phyloP scores from a whole-genome alignment of 345 rosid genomes.

The Adansonia digitata region DNA sequence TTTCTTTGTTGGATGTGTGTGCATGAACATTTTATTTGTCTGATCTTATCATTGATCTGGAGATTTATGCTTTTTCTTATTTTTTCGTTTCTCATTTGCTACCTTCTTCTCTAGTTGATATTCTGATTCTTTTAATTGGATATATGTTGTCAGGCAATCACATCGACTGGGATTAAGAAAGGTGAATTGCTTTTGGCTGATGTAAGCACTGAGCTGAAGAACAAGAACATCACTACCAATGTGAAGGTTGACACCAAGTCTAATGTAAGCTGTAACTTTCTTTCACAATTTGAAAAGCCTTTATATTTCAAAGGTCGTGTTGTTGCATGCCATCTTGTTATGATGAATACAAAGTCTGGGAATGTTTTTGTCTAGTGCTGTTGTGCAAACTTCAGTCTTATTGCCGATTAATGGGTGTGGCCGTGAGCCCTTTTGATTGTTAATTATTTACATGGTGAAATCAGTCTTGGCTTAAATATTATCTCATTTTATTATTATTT shows the following conservation, averaged over 20 bases:
- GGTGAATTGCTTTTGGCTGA: slow-evolving; percentile 78
- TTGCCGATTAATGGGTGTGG: too few species aligned
- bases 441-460: neutral
- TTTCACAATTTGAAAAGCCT: neutral
- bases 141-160: slow-evolving; percentile 48
- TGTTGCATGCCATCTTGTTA: neutral
- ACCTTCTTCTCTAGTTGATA: neutral
- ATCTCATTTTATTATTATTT: too few species aligned
- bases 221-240: slow-evolving; percentile 81
- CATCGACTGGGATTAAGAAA: slow-evolving; percentile 72
- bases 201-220: slow-evolving; percentile 79
- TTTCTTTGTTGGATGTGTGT: neutral
- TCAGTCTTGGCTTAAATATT: neutral
- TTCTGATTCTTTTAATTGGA: neutral
- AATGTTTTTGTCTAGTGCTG: neutral
- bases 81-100: neutral
- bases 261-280: slow-evolving; percentile 53
- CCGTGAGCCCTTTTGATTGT: too few species aligned
- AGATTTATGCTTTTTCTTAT: neutral
- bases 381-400: too few species aligned
- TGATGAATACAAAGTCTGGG: neutral
- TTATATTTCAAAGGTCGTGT: neutral
- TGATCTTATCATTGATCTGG: neutral
- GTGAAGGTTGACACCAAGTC: slow-evolving; percentile 80
- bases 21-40: neutral